A percentile compares a stretch with the other conserved stretches of the same genome.
Evolutionary conservation across 1,139 yeast species (phyloP).

Genomic region (Lodderomyces jiufengensis): DNA sequence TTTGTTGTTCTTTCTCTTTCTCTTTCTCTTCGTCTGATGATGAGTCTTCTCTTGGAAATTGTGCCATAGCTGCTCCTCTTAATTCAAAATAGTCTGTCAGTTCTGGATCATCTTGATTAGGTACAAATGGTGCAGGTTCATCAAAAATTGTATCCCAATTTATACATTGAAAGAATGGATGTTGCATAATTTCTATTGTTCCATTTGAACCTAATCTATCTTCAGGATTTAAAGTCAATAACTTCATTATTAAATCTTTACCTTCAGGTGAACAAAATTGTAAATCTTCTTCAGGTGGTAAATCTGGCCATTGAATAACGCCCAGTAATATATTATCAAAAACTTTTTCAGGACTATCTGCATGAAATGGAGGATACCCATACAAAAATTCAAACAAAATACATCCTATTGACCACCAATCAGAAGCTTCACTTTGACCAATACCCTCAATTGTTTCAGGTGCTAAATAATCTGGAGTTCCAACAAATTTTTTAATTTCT

Average conservation of each 20-base stretch:
- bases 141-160: constrained; percentile 74
- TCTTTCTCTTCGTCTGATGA: constrained; percentile 8
- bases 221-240: constrained; percentile 62
- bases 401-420: constrained; percentile 99
- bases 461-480: constrained; percentile 96
- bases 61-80: constrained; percentile 76
- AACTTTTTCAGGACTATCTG: constrained; percentile 71
- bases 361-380: constrained; percentile 96
- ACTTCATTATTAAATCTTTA: constrained; percentile 62
- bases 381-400: constrained; percentile 86
- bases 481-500: constrained; percentile 62
- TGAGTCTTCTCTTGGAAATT: constrained; percentile 53
- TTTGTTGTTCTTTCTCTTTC: constrained; percentile 1
- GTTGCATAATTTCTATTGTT: constrained; percentile 71
- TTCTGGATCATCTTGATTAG: constrained; percentile 75
- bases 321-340: constrained; percentile 76
- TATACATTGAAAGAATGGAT: constrained; percentile 70
- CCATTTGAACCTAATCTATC: constrained; percentile 73
- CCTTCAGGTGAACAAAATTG: constrained; percentile 64
- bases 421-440: constrained; percentile 83
- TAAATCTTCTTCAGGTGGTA: constrained; percentile 54
- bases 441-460: constrained; percentile 91
- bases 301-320: constrained; percentile 79
- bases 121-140: constrained; percentile 82
- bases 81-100: constrained; percentile 88